phyloP scores from a whole-genome alignment of 495 filamentous ascomycete species.

The Lophium mytilinum region DNA sequence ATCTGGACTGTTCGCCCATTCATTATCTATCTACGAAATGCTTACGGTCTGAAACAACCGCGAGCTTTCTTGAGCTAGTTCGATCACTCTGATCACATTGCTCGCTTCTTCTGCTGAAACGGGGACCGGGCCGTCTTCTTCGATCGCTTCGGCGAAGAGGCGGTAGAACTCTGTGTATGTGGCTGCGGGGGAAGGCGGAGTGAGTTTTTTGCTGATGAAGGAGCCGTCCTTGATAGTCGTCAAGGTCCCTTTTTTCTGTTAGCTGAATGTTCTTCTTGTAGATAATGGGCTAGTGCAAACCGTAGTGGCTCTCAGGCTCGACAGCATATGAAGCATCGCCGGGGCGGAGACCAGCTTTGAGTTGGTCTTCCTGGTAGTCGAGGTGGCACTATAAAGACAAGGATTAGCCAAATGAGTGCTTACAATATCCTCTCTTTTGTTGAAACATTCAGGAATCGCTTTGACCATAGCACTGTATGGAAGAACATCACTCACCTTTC shows the following conservation, averaged over 20 bases:
- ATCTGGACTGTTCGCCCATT: too few species aligned
- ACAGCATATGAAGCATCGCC: conserved; percentile 57
- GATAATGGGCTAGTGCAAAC: conserved; percentile 17
- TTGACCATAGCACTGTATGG: too few species aligned
- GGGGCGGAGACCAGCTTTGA: conserved; percentile 59
- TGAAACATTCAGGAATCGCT: too few species aligned
- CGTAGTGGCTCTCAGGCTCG: conserved; percentile 50
- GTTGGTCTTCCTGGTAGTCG: conserved; percentile 75
- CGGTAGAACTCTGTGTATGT: conserved; percentile 71
- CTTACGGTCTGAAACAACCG: conserved; percentile 51
- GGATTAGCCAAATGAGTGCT: neutral
- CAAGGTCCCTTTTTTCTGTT: conserved; percentile 24
- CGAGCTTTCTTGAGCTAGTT: conserved; percentile 62
- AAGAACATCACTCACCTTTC: conserved; percentile 44
- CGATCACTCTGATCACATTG: conserved; percentile 66
- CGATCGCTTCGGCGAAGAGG: conserved; percentile 57
- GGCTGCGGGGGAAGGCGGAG: conserved; percentile 55
- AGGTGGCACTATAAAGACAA: conserved; percentile 44
- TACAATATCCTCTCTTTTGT: neutral
- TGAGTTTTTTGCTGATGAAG: conserved; percentile 32
- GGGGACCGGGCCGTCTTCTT: conserved; percentile 51
- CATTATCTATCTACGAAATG: too few species aligned
- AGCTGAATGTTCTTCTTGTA: conserved; percentile 18
- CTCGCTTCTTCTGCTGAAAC: conserved; percentile 64
- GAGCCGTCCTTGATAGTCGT: conserved; percentile 30